These are phyloP conservation scores for Calonectria honghensis DNA, from an alignment of 2,329 filamentous ascomycete species.

Conservation along the genomic window DNA sequence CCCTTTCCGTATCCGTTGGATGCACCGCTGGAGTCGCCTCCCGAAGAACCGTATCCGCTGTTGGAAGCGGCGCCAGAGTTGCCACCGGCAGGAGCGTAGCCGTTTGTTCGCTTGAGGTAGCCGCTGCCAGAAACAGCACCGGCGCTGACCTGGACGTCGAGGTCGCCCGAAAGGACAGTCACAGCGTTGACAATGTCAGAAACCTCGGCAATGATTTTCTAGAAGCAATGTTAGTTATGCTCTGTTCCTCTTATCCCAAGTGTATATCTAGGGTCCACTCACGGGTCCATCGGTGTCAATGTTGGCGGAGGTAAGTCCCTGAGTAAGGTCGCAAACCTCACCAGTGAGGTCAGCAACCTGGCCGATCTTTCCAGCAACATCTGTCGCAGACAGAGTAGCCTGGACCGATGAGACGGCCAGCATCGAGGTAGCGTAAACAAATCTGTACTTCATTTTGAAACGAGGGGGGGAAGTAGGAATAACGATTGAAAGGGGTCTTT, in stretches of 20 bases:
- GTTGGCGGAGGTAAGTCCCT: not conserved
- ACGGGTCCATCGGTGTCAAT: not conserved
- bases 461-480: not conserved
- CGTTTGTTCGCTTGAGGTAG: slow-evolving; percentile 6
- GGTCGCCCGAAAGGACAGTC: not conserved
- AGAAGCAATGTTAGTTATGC: not conserved
- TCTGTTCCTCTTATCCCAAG: not conserved
- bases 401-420: slow-evolving; percentile 22
- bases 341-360: slow-evolving; percentile 6
- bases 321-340: slow-evolving; percentile 11
- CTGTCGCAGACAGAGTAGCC: slow-evolving; percentile 19
- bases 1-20: not conserved
- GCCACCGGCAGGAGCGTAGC: not conserved
- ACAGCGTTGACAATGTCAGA: not conserved
- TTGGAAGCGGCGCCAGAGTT: not conserved
- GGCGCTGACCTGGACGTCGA: not conserved
- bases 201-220: slow-evolving; percentile 10
- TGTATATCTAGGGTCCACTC: not conserved
- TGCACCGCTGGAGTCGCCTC: not conserved
- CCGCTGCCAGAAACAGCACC: not conserved
- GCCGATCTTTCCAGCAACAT: not conserved
- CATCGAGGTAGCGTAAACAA: slow-evolving; percentile 24
- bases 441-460: slow-evolving; percentile 28
- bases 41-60: not conserved
- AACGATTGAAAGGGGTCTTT: slow-evolving; percentile 17